Percentiles rank a stretch among this genome's conserved stretches.
Conservation (phyloP, 306 rosid species). For the Dalbergia cultrata region DNA sequence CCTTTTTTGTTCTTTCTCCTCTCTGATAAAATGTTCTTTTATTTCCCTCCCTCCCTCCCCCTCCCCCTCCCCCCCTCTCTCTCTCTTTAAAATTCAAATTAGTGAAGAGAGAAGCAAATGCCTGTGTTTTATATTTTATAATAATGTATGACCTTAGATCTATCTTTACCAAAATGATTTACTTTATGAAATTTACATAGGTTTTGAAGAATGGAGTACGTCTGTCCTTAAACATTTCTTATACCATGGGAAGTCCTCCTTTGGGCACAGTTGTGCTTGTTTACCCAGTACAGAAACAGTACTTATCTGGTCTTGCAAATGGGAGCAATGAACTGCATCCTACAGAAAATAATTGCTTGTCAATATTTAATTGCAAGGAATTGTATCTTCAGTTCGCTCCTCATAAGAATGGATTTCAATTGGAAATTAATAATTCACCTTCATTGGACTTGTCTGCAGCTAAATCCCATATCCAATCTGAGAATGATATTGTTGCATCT, state of each 20-base stretch:
- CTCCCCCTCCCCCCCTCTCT: too few relatives aligned
- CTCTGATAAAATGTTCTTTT: background rate
- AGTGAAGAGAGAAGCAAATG: background rate
- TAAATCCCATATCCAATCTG: slow-evolving; percentile 48
- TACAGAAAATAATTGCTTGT: slow-evolving; percentile 44
- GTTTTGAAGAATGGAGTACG: slow-evolving; percentile 73
- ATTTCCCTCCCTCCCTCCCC: background rate
- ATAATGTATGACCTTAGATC: background rate
- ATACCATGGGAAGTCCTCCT: slow-evolving; percentile 80
- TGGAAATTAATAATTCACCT: slow-evolving; percentile 42
- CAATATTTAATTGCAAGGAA: slow-evolving; percentile 67
- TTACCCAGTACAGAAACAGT: slow-evolving; percentile 53
- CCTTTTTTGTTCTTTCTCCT: background rate
- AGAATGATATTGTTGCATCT: slow-evolving; percentile 62
- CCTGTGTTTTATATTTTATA: background rate
- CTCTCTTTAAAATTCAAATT: background rate
- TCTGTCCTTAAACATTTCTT: slow-evolving; percentile 72
- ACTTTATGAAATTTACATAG: slow-evolving; percentile 52
- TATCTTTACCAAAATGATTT: slow-evolving; percentile 17
- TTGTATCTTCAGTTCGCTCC: slow-evolving; percentile 68
- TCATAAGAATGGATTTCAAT: slow-evolving; percentile 49
- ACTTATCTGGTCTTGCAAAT: slow-evolving; percentile 42
- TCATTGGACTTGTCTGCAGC: slow-evolving; percentile 46
- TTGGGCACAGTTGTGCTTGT: slow-evolving; percentile 63
- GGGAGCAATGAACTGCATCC: slow-evolving; percentile 48